Evolutionary conservation across 176 grass and related monocot genomes (phyloP).

Genomic region (Aegilops speltoides): DNA sequence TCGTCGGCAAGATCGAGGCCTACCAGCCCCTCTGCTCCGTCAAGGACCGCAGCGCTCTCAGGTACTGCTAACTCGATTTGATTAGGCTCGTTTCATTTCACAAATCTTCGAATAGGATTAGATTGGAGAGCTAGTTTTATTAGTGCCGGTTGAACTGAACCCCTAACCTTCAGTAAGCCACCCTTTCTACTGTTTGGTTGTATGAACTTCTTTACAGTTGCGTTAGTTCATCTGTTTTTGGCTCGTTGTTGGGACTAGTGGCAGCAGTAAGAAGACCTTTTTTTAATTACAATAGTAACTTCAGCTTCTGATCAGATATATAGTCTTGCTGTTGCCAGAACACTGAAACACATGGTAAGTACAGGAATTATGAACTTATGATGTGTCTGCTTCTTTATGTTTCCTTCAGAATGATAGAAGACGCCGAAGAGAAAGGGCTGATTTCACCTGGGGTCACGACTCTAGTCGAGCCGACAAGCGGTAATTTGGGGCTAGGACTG

Average conservation of each 20-base stretch:
- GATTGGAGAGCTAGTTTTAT: neutral
- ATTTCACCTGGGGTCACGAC: constrained; percentile 3
- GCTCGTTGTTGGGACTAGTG: no score
- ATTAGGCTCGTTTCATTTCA: neutral
- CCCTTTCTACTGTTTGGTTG: neutral
- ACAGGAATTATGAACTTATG: neutral
- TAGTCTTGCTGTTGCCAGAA: neutral
- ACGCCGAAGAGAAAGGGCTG: constrained; percentile 7
- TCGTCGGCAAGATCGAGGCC: constrained; percentile 66
- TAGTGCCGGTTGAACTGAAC: neutral
- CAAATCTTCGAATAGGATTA: neutral
- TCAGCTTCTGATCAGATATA: neutral
- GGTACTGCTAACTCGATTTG: neutral
- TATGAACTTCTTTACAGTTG: no score
- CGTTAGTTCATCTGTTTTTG: no score
- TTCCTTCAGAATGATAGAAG: neutral
- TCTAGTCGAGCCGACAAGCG: neutral
- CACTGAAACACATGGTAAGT: neutral
- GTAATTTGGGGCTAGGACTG: constrained; percentile 1
- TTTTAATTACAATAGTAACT: neutral
- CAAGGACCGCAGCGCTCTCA: constrained; percentile 71
- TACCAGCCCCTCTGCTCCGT: constrained; percentile 87
- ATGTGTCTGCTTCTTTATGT: neutral
- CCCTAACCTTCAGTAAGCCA: neutral
- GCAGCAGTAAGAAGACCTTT: no score